These are phyloP conservation scores for Naumovozyma dairenensis DNA, from an alignment of 805 yeast species.

Conservation along the genomic window DNA sequence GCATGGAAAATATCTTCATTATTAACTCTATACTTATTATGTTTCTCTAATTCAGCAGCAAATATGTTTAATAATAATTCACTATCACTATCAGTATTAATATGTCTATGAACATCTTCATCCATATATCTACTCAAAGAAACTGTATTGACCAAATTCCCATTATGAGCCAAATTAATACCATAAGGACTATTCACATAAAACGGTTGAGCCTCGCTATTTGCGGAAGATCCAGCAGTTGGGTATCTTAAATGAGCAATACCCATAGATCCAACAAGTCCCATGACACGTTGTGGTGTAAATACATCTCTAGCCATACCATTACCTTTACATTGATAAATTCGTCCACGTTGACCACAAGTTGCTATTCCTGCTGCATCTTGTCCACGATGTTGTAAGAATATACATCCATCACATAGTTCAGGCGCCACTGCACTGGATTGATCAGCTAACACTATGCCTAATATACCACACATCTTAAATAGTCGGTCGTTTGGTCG, in stretches of 20 bases:
- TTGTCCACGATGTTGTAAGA: slow-evolving; percentile 94
- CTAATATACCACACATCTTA: slow-evolving; percentile 95
- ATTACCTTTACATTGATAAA: slow-evolving; percentile 96
- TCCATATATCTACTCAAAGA: slow-evolving; percentile 74
- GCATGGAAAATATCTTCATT: slow-evolving; percentile 84
- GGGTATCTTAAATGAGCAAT: slow-evolving; percentile 92
- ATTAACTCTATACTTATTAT: slow-evolving; percentile 88
- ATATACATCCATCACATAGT: slow-evolving; percentile 83
- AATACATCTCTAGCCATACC: slow-evolving; percentile 98
- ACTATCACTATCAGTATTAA: slow-evolving; percentile 93
- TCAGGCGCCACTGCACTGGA: slow-evolving; percentile 73
- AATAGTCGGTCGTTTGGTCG: too few relatives aligned
- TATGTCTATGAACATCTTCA: slow-evolving; percentile 91
- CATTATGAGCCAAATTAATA: slow-evolving; percentile 82
- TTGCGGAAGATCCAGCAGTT: slow-evolving; percentile 93
- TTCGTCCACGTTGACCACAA: slow-evolving; percentile 85
- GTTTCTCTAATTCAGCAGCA: slow-evolving; percentile 84
- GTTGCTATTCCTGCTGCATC: slow-evolving; percentile 99
- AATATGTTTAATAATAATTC: slow-evolving; percentile 83
- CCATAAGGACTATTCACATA: slow-evolving; percentile 97
- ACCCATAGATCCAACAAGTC: slow-evolving; percentile 89
- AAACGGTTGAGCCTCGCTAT: slow-evolving; percentile 96
- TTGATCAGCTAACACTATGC: slow-evolving; percentile 73
- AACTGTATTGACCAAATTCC: slow-evolving; percentile 82
- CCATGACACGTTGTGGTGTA: slow-evolving; percentile 67